These are phyloP conservation scores for Ichthyophthirius multifiliis DNA, from an alignment of 169 alveolate species.

Conservation along the genomic window DNA sequence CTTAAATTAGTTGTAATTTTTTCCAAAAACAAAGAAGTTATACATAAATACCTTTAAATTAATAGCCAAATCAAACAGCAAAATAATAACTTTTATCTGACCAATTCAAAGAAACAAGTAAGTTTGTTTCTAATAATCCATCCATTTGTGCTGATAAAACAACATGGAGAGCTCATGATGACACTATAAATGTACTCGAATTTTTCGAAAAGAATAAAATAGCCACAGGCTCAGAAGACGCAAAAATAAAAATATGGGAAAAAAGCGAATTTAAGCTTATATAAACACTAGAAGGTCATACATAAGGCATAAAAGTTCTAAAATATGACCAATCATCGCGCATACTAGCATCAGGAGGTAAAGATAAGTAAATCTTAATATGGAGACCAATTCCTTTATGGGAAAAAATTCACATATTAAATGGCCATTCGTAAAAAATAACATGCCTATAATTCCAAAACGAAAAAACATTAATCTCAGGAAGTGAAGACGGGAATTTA, in stretches of 20 bases:
- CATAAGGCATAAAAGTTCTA: background rate
- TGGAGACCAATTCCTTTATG: background rate
- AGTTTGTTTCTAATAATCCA: no score
- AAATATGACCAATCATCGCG: background rate
- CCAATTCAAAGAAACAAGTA: no score
- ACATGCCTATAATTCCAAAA: background rate
- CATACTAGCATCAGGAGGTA: background rate
- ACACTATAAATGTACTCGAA: background rate
- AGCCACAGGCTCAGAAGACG: background rate
- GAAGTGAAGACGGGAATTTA: background rate
- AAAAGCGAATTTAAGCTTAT: background rate
- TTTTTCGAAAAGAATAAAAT: background rate
- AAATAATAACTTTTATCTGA: no score
- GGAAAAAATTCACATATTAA: background rate
- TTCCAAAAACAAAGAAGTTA: no score
- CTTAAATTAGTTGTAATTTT: no score
- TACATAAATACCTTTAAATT: no score
- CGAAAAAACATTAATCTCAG: background rate
- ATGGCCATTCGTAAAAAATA: background rate
- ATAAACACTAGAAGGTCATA: background rate
- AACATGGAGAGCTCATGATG: constrained; percentile 4
- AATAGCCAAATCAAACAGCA: no score
- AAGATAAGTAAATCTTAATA: background rate
- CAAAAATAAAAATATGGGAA: background rate
- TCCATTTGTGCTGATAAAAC: no score